phyloP scores from a whole-genome alignment of 1,139 yeast genomes.

The Suhomyces bolitotheri region DNA sequence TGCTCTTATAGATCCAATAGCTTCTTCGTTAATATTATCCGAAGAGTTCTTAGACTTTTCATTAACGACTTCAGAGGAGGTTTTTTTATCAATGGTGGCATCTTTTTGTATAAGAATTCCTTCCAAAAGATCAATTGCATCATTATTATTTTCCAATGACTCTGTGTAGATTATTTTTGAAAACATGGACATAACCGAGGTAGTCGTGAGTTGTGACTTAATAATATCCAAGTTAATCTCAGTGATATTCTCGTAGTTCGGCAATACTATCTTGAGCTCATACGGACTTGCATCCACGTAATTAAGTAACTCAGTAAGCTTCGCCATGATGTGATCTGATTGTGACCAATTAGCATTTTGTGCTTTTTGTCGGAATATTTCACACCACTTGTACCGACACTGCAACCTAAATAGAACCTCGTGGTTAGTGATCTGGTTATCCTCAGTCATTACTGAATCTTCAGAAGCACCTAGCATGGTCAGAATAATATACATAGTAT shows the following conservation, averaged over 20 bases:
- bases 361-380: constrained; percentile 32
- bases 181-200: constrained; percentile 67
- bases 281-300: constrained; percentile 11
- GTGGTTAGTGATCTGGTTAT: neutral
- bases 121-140: constrained; percentile 56
- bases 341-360: constrained; percentile 34
- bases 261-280: constrained; percentile 19
- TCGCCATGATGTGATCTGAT: constrained; percentile 27
- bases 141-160: constrained; percentile 37
- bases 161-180: constrained; percentile 53
- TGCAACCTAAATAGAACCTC: constrained; percentile 8
- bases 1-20: constrained; percentile 49
- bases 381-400: constrained; percentile 38
- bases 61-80: too few relatives aligned
- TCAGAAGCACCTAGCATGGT: neutral
- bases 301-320: constrained; percentile 25
- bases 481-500: constrained; percentile 5
- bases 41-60: constrained; percentile 4
- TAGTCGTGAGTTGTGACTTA: constrained; percentile 62
- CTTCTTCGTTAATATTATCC: constrained; percentile 20
- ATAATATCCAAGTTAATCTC: constrained; percentile 53
- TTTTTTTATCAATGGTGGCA: constrained; percentile 1
- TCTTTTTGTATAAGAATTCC: constrained; percentile 38
- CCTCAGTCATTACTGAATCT: neutral
- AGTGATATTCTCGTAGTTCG: constrained; percentile 64